Evolutionary conservation across 78 protist genomes (phyloP).

Genomic region (Corallochytrium limacisporum): DNA sequence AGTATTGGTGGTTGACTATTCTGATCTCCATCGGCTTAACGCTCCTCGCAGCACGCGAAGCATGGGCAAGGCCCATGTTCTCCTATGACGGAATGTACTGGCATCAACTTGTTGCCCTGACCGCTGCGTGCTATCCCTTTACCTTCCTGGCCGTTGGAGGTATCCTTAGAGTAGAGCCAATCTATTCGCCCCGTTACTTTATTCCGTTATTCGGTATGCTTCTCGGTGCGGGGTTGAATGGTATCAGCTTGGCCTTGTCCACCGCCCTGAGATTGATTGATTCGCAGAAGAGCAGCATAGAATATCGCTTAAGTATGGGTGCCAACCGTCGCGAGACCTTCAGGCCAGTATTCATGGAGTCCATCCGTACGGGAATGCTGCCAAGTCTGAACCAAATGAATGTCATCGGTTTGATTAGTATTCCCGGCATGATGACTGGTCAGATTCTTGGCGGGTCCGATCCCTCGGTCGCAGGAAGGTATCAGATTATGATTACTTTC

Average conservation of each 20-base stretch:
- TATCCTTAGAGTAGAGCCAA: too few relatives aligned
- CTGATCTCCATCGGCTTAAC: too few relatives aligned
- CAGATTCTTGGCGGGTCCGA: neutral
- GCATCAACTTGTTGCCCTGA: too few relatives aligned
- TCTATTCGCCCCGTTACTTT: neutral
- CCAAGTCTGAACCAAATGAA: neutral
- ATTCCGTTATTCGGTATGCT: neutral
- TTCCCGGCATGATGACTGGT: constrained; percentile 21
- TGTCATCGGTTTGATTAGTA: neutral
- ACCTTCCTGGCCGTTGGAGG: too few relatives aligned
- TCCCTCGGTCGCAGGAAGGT: neutral
- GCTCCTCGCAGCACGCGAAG: too few relatives aligned
- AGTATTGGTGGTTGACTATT: too few relatives aligned
- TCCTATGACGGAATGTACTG: too few relatives aligned
- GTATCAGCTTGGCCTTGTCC: neutral
- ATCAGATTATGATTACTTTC: neutral
- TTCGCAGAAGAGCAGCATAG: neutral
- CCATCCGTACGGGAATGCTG: constrained; percentile 9
- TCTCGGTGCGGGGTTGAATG: neutral
- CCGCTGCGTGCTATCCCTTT: too few relatives aligned
- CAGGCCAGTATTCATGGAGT: neutral
- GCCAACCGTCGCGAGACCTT: neutral
- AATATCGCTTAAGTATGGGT: neutral
- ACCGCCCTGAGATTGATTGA: neutral
- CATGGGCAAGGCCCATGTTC: too few relatives aligned